These are phyloP conservation scores for Hypoxylon trugodes DNA, from an alignment of 495 filamentous ascomycete species.

Conservation along the genomic window DNA sequence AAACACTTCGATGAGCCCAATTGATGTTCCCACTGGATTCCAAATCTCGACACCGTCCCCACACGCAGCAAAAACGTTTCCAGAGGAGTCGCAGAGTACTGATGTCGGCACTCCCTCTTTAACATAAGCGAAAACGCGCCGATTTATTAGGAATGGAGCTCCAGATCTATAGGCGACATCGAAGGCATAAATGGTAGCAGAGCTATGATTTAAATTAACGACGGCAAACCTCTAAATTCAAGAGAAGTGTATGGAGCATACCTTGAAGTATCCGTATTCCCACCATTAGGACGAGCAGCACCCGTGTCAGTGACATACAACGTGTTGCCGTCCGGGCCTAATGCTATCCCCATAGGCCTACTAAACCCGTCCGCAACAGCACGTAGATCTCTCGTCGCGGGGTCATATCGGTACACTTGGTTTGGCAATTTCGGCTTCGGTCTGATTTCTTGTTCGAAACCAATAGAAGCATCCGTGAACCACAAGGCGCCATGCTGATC, in stretches of 20 bases:
- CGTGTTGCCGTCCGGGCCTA: constrained; percentile 48
- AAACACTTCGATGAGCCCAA: constrained; percentile 50
- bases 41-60: constrained; percentile 60
- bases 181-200: constrained; percentile 49
- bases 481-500: constrained; percentile 53
- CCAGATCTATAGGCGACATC: constrained; percentile 36
- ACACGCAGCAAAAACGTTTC: constrained; percentile 59
- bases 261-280: constrained; percentile 28
- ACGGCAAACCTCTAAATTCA: not conserved
- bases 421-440: constrained; percentile 51
- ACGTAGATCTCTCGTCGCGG: constrained; percentile 44
- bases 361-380: constrained; percentile 56
- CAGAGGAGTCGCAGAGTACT: constrained; percentile 53
- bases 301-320: constrained; percentile 58
- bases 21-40: constrained; percentile 51
- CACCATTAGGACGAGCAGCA: constrained; percentile 38
- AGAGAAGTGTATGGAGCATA: not conserved
- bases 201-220: constrained; percentile 13
- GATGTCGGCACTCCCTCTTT: constrained; percentile 54
- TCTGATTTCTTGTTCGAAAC: constrained; percentile 55
- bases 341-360: constrained; percentile 52
- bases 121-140: constrained; percentile 60
- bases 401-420: constrained; percentile 57
- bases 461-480: constrained; percentile 59
- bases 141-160: constrained; percentile 55